Evolutionary conservation across 2,329 filamentous ascomycete species (phyloP), one percentile per base, ranked within the genome.

Genomic region (Hymenoscyphus scutula): DNA sequence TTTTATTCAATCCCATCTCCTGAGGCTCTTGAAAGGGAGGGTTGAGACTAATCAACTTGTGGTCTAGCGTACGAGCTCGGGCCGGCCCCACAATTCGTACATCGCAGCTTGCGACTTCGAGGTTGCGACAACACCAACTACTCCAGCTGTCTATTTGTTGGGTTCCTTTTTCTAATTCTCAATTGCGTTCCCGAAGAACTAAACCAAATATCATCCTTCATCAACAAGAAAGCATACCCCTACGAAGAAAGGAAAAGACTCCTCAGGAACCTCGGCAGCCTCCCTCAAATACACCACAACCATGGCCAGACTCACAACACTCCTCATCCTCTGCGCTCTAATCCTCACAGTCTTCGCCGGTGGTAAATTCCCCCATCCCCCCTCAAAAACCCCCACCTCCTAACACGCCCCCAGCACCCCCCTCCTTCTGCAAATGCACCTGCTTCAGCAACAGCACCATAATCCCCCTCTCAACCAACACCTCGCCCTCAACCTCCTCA

Each of bases 371-470:
- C 23, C 13, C 32, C 38, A 1, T 10, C 32, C 3, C 41, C 19
- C 32, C 15, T 15, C 29, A 34, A 53, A 58, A 37, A 37, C n/a
- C 45, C 27, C 37, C 65, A 62, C n/a, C n/a, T n/a, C n/a, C 72
- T 73, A 65, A 74, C 67, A 60, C 25, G n/a, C n/a, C 32, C 10
- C 38, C 70, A 88, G 85, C 82, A 34, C 81, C 84, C 53, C 85
- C 84, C 19, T 84, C 83, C 1, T 89, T 88, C 74, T 89, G 86
- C 80, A 89, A 89, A 80, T 89, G 86, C 77, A 88, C 84, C 68
- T 89, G 86, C 77, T 87, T 87, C 77, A 84, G 84, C 69, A 88
- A 89, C 77, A 86, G 83, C 79, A 88, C 85, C 67, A 86, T 89
- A 70, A 86, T 89, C 71, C 80, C 82, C 15, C 80, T 88, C 10